Base-by-base conservation (phyloP, 2,329 filamentous ascomycete species). In the Xylariomycetidae sp. region DNA sequence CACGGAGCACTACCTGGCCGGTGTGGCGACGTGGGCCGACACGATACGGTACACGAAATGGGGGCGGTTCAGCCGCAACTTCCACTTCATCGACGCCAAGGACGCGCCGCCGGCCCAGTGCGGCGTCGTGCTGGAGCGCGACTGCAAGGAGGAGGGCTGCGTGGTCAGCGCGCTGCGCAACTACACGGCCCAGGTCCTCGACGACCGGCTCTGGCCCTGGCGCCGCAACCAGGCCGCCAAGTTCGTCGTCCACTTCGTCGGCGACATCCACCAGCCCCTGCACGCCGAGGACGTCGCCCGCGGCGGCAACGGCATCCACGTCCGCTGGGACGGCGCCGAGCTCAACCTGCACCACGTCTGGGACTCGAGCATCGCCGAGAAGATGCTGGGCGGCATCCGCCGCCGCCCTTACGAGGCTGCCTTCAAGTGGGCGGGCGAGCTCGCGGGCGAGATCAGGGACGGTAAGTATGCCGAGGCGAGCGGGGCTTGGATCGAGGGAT, bases 311-410 rank as follows among this genome's bases (percentile, higher is more conserved):
- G 70, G 72, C 9, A 82, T 88, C 46, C 56, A 66, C 11, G 82
- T 88, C 2, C 63, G 61, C 12, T 88, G 80, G 60, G 65, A 77
- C 16, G 70, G 69, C 3, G 55, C 58, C 18, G 57, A 64, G 17
- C 68, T 74, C 35, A 88, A 88, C 51, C 67, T 88, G 26, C 84
- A 88, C 51, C 71, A 81, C 37, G 74, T 86, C 12, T 88, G 83
- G 83, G 84, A 88, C 52, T 77, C 72, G 33, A 74, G 72, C 45
- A 86, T 87, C 41, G 70, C 77, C 1, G 80, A 84, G 59, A 74
- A 80, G 50, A 60, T 75, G 49, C 63, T 82, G 2, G 80, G 80
- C 3, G 74, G 69, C n/a, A 53, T 63, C 27, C 60, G 64, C 25
- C 60, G 74, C 51, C 56, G 64, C 58, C 56, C 70, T 1, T 76